A percentile compares a stretch with the other conserved stretches of the same genome.
phyloP scores from a whole-genome alignment of 768 basidiomycete species.

The Xerocomellus amylosporus region DNA sequence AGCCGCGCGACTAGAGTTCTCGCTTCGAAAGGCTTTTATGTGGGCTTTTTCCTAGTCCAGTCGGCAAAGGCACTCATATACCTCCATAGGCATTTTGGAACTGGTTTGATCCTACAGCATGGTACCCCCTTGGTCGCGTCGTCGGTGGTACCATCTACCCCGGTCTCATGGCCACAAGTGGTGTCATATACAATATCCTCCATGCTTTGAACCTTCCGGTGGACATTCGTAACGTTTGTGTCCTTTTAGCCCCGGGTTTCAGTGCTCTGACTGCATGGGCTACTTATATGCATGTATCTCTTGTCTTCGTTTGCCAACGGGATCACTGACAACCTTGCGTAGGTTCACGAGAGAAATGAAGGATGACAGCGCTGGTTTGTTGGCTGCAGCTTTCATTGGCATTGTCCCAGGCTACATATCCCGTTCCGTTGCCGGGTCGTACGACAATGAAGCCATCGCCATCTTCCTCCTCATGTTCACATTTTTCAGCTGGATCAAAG shows the following conservation, averaged over 20 bases:
- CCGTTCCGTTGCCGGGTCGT: conserved; percentile 97
- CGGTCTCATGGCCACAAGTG: conserved; percentile 96
- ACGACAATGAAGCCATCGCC: conserved; percentile 99
- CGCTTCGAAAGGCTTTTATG: conserved; percentile 93
- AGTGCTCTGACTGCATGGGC: conserved; percentile 96
- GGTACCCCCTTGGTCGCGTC: conserved; percentile 98
- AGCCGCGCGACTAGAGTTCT: conserved; percentile 93
- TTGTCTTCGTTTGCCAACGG: neutral
- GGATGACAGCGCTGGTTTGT: conserved; percentile 90
- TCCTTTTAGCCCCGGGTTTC: conserved; percentile 94
- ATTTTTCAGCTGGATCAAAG: conserved; percentile 96
- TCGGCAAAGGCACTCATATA: conserved; percentile 5
- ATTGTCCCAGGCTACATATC: conserved; percentile 99
- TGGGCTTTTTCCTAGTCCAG: conserved; percentile 38
- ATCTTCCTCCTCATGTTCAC: conserved; percentile 99
- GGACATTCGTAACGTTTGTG: conserved; percentile 96
- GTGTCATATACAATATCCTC: conserved; percentile 91
- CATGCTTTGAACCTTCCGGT: conserved; percentile 90
- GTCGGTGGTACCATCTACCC: conserved; percentile 99
- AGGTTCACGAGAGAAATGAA: conserved; percentile 98
- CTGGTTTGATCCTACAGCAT: conserved; percentile 99
- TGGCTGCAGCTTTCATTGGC: conserved; percentile 97
- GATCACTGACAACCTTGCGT: neutral
- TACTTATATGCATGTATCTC: conserved; percentile 77
- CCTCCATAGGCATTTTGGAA: conserved; percentile 93